Evolutionary conservation across 1,284 basidiomycete species (phyloP), one percentile per base, ranked within the genome.

Genomic region (Ganoderma sinense): DNA sequence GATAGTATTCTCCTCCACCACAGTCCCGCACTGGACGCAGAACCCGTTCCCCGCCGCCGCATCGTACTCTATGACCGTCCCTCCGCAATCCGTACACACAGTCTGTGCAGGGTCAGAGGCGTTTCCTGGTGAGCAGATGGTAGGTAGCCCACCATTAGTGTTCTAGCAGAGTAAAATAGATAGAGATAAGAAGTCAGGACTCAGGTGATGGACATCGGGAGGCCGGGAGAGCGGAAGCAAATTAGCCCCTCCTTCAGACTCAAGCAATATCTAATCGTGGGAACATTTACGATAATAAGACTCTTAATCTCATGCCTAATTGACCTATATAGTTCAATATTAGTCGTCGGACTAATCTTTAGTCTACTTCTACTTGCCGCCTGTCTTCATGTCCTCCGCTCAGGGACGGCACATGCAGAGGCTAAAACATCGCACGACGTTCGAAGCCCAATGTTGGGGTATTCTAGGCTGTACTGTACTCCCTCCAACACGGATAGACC

Each of bases 1-100:
- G 73, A 99, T 97, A 10, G 94, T 91, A 77, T 96, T 97, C 82
- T 98, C 95, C 80, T 98, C 97, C 16, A 98, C 87, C 20, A 99
- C 96, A 14, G 91, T 93, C 65, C 95, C 95, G 76, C 96, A 98
- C 73, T 87, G 83, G 2, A 92, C 87, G 78, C 96, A 98, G 77
- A 94, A 94, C 10, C 93, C 91, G 74, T 93, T 94, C 8, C 94
- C 94, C 8, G 92, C 92, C 14, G 93, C 90, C 48, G 89, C 84
- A 80, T 94, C 92, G 78, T 94, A 94, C 78, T 94, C 93, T 73
- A 95, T 94, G 18, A 93, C 89, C 0, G 91, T 91, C 2, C 92
- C 93, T 51, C 91, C 92, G 74, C 93, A 94, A 74, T 92, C 90
- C 18, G 83, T 87, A 79, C 91, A 93, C 40, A 84, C 80, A 8